A percentile compares a stretch with the other conserved stretches of the same genome.
Conservation (phyloP, 2,329 filamentous ascomycete species). For the Zymoseptoria passerinii region DNA sequence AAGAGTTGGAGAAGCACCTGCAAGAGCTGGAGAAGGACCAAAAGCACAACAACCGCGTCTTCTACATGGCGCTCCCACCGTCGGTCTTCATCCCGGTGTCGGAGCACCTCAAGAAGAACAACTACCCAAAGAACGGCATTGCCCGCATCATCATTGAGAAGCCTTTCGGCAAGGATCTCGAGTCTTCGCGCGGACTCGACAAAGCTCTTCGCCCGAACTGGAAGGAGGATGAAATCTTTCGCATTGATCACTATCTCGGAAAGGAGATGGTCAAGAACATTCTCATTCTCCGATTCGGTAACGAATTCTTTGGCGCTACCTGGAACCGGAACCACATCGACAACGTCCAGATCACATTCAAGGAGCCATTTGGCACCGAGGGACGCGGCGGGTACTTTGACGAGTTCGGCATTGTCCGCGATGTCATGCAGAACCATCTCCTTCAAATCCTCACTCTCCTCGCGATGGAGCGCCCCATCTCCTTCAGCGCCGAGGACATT, state of each 20-base stretch:
- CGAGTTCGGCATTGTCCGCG: conserved; percentile 97
- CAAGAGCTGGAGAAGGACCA: conserved; percentile 74
- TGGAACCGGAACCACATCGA: conserved; percentile 99
- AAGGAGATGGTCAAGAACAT: conserved; percentile 99
- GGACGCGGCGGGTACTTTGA: conserved; percentile 98
- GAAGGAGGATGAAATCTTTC: conserved; percentile 98
- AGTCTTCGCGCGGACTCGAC: conserved; percentile 87
- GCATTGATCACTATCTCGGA: conserved; percentile 97
- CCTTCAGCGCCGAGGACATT: conserved; percentile 95
- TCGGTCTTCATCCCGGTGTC: conserved; percentile 98
- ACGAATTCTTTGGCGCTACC: conserved; percentile 95
- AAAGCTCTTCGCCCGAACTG: conserved; percentile 93
- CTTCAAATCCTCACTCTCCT: conserved; percentile 92
- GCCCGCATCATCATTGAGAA: conserved; percentile 97
- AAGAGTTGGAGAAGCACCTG: conserved; percentile 75
- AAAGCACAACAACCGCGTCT: conserved; percentile 80
- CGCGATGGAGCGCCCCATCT: conserved; percentile 96
- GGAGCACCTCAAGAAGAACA: conserved; percentile 93
- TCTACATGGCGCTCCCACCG: conserved; percentile 98
- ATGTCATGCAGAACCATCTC: conserved; percentile 99
- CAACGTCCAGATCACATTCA: conserved; percentile 98
- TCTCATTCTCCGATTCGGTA: conserved; percentile 92
- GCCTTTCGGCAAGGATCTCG: conserved; percentile 95
- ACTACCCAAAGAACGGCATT: conserved; percentile 86
- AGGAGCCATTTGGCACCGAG: conserved; percentile 97